Base-by-base conservation (phyloP, 768 basidiomycete genomes). In the Brasilioporus rufonigricans region DNA sequence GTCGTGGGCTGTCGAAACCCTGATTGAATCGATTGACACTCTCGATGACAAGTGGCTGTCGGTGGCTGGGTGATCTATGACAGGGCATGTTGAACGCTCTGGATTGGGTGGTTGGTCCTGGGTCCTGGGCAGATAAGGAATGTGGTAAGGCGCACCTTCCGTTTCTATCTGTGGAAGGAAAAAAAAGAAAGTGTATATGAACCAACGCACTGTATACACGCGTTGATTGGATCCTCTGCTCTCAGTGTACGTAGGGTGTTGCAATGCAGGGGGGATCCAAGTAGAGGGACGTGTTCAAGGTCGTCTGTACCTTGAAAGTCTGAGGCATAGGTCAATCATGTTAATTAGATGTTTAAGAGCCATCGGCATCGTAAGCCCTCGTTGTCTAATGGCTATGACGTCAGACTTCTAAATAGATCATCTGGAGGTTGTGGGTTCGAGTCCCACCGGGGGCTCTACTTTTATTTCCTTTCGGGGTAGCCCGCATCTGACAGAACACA, bases 351-450 rank as follows among this genome's bases (percentile, higher is more conserved):
- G n/a, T 50, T 40, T 23, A 44, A n/a, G 29, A 7, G 5, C 1
- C 0, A 2, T 7, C 10, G 12, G 0, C 35, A n/a, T 12, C 10
- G 5, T 27, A 65, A 59, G 86, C 86, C 85, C 86, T 79, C 79
- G 82, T 88, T 85, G 86, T 87, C 85, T 88, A 87, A 88, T 88
- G 86, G 86, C 77, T 85, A 88, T 88, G 86, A 87, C 86, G 86
- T 87, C 86, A 88, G 86, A 88, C 86, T 88, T 88, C 86, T 88
- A 85, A 54, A 81, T 78, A 82, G 85, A 84, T 80, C 80, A 58
- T 87, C 86, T 87, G 86, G 84, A 87, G 86, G 85, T 81, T 88
- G 85, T 82, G 85, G 80, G 86, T 88, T 88, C 86, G 86, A 88
- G 78, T 87, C 86, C 80, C 85, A 83, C 84, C 82, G 80, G 85